These are phyloP conservation scores for Lophiotrema nucula DNA, from an alignment of 495 filamentous ascomycete species.

Conservation along the genomic window DNA sequence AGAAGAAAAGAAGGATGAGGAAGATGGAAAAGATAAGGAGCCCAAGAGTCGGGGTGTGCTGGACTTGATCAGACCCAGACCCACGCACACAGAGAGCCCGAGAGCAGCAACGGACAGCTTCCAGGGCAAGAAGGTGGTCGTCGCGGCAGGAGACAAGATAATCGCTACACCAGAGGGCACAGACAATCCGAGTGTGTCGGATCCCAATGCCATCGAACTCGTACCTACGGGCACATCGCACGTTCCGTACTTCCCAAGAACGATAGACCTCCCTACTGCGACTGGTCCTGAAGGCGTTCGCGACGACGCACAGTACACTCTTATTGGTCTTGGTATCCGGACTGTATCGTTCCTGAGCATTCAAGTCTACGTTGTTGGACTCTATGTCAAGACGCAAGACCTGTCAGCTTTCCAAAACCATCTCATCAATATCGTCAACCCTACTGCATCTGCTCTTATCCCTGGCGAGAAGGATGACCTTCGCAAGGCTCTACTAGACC, in stretches of 20 bases:
- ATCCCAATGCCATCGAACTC: constrained; percentile 57
- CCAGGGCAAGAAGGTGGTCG: constrained; percentile 48
- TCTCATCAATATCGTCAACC: constrained; percentile 49
- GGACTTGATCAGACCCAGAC: constrained; percentile 5
- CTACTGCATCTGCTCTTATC: constrained; percentile 76
- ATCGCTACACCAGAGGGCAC: constrained; percentile 54
- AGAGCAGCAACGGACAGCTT: constrained; percentile 32
- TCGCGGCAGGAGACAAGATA: constrained; percentile 51
- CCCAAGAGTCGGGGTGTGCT: constrained; percentile 1
- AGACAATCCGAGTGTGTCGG: constrained; percentile 4
- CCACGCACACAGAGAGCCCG: constrained; percentile 24
- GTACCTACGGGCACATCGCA: constrained; percentile 79
- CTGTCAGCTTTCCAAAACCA: constrained; percentile 58
- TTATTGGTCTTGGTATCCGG: constrained; percentile 82
- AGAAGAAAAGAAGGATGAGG: constrained; percentile 5
- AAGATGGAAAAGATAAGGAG: constrained; percentile 1
- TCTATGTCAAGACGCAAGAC: constrained; percentile 81
- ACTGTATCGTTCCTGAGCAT: constrained; percentile 88
- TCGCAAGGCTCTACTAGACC: constrained; percentile 65
- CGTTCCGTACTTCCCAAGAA: constrained; percentile 76
- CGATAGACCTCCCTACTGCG: constrained; percentile 58
- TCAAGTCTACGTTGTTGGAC: constrained; percentile 89
- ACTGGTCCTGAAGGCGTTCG: constrained; percentile 28
- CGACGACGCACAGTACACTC: constrained; percentile 68
- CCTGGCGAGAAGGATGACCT: constrained; percentile 71